Percentiles rank a stretch among this genome's conserved stretches.
phyloP scores from a whole-genome alignment of 2,329 filamentous ascomycete genomes.

The Trichoderma koningii region DNA sequence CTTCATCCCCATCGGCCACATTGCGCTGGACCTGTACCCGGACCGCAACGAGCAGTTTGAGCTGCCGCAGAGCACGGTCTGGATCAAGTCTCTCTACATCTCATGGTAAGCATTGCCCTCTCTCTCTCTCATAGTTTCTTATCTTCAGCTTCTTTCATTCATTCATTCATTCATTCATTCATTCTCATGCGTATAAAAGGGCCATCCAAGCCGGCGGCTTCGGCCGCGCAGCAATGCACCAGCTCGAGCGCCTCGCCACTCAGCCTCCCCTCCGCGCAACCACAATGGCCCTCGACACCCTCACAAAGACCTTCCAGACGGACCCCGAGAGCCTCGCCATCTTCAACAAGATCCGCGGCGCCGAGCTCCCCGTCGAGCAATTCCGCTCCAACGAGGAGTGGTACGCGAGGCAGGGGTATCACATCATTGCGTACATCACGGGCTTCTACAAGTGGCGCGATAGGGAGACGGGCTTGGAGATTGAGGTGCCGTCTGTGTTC shows the following conservation, averaged over 20 bases:
- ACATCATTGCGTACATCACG: conserved; percentile 27
- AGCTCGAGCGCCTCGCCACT: conserved; percentile 39
- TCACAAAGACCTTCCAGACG: conserved; percentile 36
- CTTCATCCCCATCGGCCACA: conserved; percentile 47
- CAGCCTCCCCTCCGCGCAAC: conserved; percentile 39
- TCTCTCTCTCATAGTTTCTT: not conserved
- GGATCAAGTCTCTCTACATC: conserved; percentile 47
- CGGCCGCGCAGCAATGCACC: conserved; percentile 42
- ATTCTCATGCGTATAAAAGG: conserved; percentile 20
- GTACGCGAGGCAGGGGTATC: conserved; percentile 38
- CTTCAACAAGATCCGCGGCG: conserved; percentile 36
- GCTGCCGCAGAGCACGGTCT: conserved; percentile 40
- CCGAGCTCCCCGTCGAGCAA: conserved; percentile 29
- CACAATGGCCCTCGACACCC: conserved; percentile 43
- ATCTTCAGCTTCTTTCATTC: not conserved
- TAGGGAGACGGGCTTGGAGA: conserved; percentile 25
- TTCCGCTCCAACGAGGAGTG: conserved; percentile 37
- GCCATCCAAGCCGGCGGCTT: conserved; percentile 42
- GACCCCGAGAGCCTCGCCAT: conserved; percentile 32
- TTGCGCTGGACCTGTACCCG: conserved; percentile 41
- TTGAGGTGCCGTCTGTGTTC: conserved; percentile 31
- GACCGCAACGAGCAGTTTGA: conserved; percentile 38
- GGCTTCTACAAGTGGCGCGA: conserved; percentile 31
- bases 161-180: not conserved
- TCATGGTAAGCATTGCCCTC: conserved; percentile 35